phyloP scores from a whole-genome alignment of 192 early-diverging fungal genomes.

The Coemansia sp. region DNA sequence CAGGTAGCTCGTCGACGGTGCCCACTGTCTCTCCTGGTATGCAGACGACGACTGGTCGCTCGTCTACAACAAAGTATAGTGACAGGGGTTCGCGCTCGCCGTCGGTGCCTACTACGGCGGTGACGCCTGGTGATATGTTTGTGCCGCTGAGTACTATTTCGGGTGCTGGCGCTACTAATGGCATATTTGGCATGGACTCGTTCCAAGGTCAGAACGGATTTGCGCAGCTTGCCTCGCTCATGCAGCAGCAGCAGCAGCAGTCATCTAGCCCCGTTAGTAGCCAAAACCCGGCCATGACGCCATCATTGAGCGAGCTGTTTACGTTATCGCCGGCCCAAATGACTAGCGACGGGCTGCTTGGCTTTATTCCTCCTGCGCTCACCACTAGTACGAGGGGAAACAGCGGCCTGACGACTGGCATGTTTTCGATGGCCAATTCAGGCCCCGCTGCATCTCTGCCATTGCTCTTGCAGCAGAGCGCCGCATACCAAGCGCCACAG shows the following conservation, averaged over 20 bases:
- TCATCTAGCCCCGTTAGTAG: slow-evolving; percentile 1
- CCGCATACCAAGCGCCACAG: slow-evolving; percentile 6
- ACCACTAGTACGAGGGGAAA: not conserved
- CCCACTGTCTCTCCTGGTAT: slow-evolving; percentile 12
- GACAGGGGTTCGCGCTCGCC: slow-evolving; percentile 13
- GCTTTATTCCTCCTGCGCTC: slow-evolving; percentile 16
- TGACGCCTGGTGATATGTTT: slow-evolving; percentile 45
- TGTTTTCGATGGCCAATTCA: not conserved
- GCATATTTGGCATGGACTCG: slow-evolving; percentile 25
- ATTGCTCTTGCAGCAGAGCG: slow-evolving; percentile 9
- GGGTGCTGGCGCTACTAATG: not conserved
- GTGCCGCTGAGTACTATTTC: slow-evolving; percentile 27
- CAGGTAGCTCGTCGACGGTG: not conserved
- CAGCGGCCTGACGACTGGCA: not conserved
- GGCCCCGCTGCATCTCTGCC: not conserved
- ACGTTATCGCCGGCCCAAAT: slow-evolving; percentile 28
- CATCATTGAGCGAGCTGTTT: slow-evolving; percentile 42
- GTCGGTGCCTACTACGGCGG: not conserved
- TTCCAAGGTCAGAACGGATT: slow-evolving; percentile 29
- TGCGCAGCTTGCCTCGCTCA: slow-evolving; percentile 24
- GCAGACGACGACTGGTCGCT: not conserved
- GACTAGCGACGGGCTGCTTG: slow-evolving; percentile 23
- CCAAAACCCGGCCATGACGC: slow-evolving; percentile 10
- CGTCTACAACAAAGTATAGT: not conserved
- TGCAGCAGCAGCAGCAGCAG: slow-evolving; percentile 26